Conservation (phyloP, 2,329 filamentous ascomycete species). For the Bipolaris cookei region DNA sequence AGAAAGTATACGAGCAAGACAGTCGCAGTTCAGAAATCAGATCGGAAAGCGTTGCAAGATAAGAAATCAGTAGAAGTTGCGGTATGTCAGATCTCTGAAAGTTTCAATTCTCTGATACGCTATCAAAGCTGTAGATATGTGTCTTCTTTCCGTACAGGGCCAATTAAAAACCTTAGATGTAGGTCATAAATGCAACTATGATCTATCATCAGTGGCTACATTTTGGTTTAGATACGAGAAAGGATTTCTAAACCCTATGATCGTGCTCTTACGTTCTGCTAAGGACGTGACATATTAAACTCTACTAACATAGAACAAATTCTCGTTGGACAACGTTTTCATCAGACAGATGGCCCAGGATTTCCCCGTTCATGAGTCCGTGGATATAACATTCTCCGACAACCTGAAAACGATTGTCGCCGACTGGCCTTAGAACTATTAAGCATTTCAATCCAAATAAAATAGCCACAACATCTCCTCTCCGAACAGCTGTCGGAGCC, state of each 20-base stretch:
- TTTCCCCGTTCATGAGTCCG: not conserved
- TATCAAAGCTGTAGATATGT: too few relatives aligned
- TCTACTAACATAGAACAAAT: not conserved
- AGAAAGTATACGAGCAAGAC: constrained; percentile 39
- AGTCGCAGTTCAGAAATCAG: constrained; percentile 36
- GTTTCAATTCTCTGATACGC: too few relatives aligned
- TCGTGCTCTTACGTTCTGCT: not conserved
- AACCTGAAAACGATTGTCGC: not conserved
- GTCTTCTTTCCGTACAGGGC: too few relatives aligned
- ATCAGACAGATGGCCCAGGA: not conserved
- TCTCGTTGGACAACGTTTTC: not conserved
- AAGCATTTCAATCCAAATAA: not conserved
- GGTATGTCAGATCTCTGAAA: not conserved
- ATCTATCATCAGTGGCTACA: too few relatives aligned
- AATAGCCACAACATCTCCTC: not conserved
- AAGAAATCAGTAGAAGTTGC: constrained; percentile 19
- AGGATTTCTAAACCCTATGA: not conserved
- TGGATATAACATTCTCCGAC: not conserved
- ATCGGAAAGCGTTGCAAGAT: constrained; percentile 30
- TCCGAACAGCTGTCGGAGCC: not conserved
- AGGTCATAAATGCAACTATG: too few relatives aligned
- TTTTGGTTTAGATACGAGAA: too few relatives aligned
- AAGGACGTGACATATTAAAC: not conserved
- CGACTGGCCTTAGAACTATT: not conserved
- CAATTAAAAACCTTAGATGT: too few relatives aligned